phyloP scores from a whole-genome alignment of 352 stramenopile genomes.

The Phytopythium vexans region DNA sequence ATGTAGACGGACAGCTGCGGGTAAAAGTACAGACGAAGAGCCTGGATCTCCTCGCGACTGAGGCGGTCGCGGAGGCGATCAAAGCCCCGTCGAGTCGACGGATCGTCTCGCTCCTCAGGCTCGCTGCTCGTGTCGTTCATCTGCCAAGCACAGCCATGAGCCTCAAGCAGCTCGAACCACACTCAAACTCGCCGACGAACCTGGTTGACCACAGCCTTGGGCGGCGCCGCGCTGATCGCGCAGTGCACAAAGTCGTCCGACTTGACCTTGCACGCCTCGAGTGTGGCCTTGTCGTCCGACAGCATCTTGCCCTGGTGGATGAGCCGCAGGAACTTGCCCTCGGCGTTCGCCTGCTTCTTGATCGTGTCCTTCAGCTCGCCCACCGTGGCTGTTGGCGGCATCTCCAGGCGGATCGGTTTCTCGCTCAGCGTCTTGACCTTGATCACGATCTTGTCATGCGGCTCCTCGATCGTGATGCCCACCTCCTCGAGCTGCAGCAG shows the following conservation, averaged over 20 bases:
- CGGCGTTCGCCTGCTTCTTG: slow-evolving; percentile 69
- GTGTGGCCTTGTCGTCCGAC: slow-evolving; percentile 72
- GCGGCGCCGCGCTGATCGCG: slow-evolving; percentile 73
- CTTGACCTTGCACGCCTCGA: slow-evolving; percentile 76
- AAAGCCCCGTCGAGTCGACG: slow-evolving; percentile 57
- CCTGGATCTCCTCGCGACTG: slow-evolving; percentile 84
- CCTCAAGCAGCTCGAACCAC: neutral
- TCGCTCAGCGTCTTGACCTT: slow-evolving; percentile 87
- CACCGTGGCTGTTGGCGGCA: slow-evolving; percentile 50
- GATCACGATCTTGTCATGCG: slow-evolving; percentile 47
- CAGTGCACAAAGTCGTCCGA: slow-evolving; percentile 85
- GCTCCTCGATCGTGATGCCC: slow-evolving; percentile 54
- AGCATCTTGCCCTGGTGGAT: slow-evolving; percentile 90
- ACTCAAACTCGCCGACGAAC: slow-evolving; percentile 14
- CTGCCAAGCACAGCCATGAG: neutral
- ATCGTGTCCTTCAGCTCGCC: slow-evolving; percentile 73
- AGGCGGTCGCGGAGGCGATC: slow-evolving; percentile 76
- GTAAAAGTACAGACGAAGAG: slow-evolving; percentile 84
- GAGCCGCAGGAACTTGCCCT: slow-evolving; percentile 82
- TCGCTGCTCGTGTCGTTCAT: slow-evolving; percentile 29
- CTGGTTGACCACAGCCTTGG: slow-evolving; percentile 77
- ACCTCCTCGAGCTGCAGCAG: slow-evolving; percentile 15
- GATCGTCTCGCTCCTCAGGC: slow-evolving; percentile 59
- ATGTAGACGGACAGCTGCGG: slow-evolving; percentile 84
- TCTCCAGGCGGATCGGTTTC: slow-evolving; percentile 80